Evolutionary conservation across 2,329 filamentous ascomycete genomes (phyloP), one percentile per base, ranked within the genome.

Genomic region (Aspergillus transmontanensis): DNA sequence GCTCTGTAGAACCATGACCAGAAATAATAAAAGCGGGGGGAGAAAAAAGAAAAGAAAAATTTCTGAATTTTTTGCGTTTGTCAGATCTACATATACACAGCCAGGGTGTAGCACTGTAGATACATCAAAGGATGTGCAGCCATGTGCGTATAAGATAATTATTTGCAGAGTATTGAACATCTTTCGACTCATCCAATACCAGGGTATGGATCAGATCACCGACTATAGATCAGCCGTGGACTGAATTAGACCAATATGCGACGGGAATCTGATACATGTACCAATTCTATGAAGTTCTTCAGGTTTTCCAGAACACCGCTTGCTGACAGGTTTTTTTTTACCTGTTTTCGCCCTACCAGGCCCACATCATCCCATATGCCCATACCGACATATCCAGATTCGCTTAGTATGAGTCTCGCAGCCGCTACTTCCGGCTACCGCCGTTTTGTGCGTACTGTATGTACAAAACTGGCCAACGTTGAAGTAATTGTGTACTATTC

Each of bases 401-500:
- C 21, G 32, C 34, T 55, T 39, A 55, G 41, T 62, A 61, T 45
- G 39, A 53, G 43, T 48, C 61, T 51, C 36, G 50, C 63, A 58
- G 56, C 59, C 59, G 54, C 60, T 58, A 21, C 64, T 55, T 50
- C 64, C 61, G 61, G 51, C 62, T 64, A 62, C 58, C 59, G 58
- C 62, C 41, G 57, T 54, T 64, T 61, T 58, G 58, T 58, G 54
- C 32, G 45, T 39, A 54, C 10, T 26, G 21, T 26, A 48, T 36
- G 36, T 51, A 30, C 34, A 53, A 36, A 59, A 45, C 50, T 59
- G 39, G 50, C 50, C 53, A 55, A 62, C 56, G 39, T 54, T 30
- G 34, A 58, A 54, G 10, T 11, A 54, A 54, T 60, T 46, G 57
- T 48, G 62, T 57, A 57, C 55, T 61, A 57, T 54, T 58, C 58